Percentiles rank a stretch among this genome's conserved stretches.
phyloP scores from a whole-genome alignment of 805 yeast genomes.

The Wickerhamiella kurtzmanii region DNA sequence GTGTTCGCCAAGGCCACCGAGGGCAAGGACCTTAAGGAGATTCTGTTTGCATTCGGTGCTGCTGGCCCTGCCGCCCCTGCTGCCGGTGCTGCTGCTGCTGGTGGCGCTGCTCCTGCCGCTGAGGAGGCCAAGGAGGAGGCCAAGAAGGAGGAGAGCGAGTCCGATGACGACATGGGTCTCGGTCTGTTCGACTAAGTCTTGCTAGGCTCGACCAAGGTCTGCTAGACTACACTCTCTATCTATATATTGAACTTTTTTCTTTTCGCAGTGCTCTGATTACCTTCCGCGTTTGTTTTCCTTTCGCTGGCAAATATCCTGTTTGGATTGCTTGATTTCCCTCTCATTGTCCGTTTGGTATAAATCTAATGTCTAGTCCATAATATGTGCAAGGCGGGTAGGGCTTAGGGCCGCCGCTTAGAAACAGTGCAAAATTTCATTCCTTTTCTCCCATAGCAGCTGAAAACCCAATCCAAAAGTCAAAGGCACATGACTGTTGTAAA shows the following conservation, averaged over 20 bases:
- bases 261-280: too few species aligned
- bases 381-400: not conserved
- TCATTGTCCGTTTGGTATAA: too few species aligned
- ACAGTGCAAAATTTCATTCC: not conserved
- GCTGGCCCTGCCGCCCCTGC: constrained; percentile 94
- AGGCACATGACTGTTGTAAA: not conserved
- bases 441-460: not conserved
- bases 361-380: not conserved
- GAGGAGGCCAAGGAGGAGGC: constrained; percentile 64
- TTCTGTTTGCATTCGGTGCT: constrained; percentile 48
- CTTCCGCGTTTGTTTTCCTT: too few species aligned
- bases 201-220: not conserved
- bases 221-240: not conserved
- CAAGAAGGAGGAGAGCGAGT: constrained; percentile 46
- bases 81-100: constrained; percentile 71
- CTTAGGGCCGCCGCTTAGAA: not conserved
- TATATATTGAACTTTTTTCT: constrained; percentile 7
- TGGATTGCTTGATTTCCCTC: too few species aligned
- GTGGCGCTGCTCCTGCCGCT: constrained; percentile 47
- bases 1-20: constrained; percentile 75
- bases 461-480: too few species aligned
- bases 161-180: constrained; percentile 80
- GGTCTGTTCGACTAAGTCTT: constrained; percentile 86
- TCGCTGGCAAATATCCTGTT: not conserved
- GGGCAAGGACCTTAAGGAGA: constrained; percentile 71